Conservation (phyloP, 169 alveolate genomes). For the Plasmodium gonderi region DNA sequence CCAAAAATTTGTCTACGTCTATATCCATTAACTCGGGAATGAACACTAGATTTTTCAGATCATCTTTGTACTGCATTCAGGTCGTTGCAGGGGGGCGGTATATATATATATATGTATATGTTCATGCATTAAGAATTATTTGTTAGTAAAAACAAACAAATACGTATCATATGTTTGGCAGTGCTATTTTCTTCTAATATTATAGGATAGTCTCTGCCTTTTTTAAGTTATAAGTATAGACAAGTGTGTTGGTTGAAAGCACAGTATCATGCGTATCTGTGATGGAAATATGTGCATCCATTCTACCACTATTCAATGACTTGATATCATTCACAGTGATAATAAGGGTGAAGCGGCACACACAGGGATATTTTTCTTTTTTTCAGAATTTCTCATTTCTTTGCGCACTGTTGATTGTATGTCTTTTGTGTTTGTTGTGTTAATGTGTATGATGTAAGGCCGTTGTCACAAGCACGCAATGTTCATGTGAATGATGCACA, state of each 20-base stretch:
- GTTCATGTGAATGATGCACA: too few species aligned
- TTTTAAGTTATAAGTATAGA: neutral
- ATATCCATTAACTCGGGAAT: conserved; percentile 66
- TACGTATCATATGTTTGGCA: neutral
- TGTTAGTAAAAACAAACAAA: neutral
- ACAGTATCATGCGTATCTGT: neutral
- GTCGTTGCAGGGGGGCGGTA: neutral
- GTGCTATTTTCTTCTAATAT: neutral
- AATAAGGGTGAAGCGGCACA: neutral
- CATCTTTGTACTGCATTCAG: conserved; percentile 60
- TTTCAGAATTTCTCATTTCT: too few species aligned
- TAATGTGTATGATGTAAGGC: too few species aligned
- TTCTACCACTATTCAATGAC: neutral
- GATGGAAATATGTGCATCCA: too few species aligned
- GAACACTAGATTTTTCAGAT: conserved; percentile 22
- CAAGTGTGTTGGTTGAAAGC: neutral
- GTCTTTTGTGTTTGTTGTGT: too few species aligned
- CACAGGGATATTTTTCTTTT: neutral
- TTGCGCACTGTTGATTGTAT: too few species aligned
- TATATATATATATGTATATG: neutral
- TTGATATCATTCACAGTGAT: neutral
- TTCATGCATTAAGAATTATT: neutral
- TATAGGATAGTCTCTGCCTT: neutral
- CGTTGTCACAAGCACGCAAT: too few species aligned
- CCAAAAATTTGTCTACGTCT: conserved; percentile 37